phyloP scores from a whole-genome alignment of 306 rosid species.

The Cajanus cajan region DNA sequence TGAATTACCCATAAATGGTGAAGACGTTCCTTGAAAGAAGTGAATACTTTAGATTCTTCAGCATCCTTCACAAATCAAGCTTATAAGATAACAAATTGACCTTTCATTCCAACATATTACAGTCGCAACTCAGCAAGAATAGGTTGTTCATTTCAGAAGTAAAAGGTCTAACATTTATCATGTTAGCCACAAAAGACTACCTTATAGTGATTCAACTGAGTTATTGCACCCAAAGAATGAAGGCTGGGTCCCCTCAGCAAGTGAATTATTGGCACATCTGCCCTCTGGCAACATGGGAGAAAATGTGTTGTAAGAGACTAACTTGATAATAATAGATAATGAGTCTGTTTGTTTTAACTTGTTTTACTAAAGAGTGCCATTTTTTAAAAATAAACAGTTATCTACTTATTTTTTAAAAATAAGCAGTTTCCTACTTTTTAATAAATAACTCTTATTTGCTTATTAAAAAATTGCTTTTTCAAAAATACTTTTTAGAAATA shows the following conservation, averaged over 20 bases:
- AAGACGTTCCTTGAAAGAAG: slow-evolving; percentile 89
- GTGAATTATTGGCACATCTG: slow-evolving; percentile 69
- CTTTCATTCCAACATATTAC: slow-evolving; percentile 1
- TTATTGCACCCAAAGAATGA: slow-evolving; percentile 66
- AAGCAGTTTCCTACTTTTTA: too few species aligned
- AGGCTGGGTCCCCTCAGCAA: slow-evolving; percentile 62
- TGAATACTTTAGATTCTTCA: slow-evolving; percentile 56
- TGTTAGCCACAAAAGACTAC: slow-evolving; percentile 46
- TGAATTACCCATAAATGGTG: slow-evolving; percentile 65
- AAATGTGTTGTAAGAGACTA: slow-evolving; percentile 24
- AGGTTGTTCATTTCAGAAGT: slow-evolving; percentile 15
- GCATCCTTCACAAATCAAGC: slow-evolving; percentile 56
- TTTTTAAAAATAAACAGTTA: too few species aligned
- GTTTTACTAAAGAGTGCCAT: too few species aligned
- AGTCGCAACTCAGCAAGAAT: slow-evolving; percentile 23
- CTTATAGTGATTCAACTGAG: slow-evolving; percentile 49
- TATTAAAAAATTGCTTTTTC: too few species aligned
- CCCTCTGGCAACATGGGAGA: slow-evolving; percentile 47
- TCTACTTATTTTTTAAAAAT: too few species aligned
- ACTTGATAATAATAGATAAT: background rate
- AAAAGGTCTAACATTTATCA: background rate
- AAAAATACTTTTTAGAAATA: too few species aligned
- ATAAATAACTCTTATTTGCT: too few species aligned
- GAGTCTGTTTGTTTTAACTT: background rate
- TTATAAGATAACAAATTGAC: slow-evolving; percentile 19